These are phyloP conservation scores for Yamagishiella unicocca DNA, from an alignment of 139 green algal genomes.

Conservation along the genomic window DNA sequence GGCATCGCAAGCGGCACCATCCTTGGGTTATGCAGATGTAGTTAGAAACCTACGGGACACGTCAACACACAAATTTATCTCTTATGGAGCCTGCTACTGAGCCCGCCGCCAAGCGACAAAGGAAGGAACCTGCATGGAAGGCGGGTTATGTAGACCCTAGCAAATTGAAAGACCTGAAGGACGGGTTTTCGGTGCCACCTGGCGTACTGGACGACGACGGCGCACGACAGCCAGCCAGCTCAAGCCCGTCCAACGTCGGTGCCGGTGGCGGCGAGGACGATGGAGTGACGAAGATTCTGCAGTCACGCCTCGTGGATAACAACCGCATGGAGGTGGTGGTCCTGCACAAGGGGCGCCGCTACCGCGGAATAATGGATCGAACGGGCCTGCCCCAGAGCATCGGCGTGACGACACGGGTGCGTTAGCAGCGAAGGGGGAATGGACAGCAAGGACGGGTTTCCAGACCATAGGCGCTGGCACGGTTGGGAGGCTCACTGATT, in stretches of 20 bases:
- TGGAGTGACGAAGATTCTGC: not conserved
- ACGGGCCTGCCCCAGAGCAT: conserved; percentile 23
- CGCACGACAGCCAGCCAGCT: too few relatives aligned
- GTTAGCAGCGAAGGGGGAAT: too few relatives aligned
- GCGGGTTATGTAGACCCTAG: not conserved
- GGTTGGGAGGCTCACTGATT: too few relatives aligned
- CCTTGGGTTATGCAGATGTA: too few relatives aligned
- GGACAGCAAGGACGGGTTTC: too few relatives aligned
- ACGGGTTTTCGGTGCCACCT: not conserved
- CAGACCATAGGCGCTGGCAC: too few relatives aligned
- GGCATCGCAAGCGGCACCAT: too few relatives aligned
- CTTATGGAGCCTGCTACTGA: not conserved
- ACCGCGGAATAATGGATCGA: conserved; percentile 18
- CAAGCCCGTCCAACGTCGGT: not conserved
- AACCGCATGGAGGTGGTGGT: conserved; percentile 26
- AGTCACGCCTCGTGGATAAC: not conserved
- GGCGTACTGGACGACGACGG: not conserved
- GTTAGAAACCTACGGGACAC: not conserved
- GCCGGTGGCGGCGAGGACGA: not conserved
- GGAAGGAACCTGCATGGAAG: conserved; percentile 20
- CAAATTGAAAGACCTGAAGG: conserved; percentile 1
- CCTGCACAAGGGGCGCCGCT: conserved; percentile 1
- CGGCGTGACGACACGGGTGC: conserved; percentile 19
- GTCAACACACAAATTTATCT: not conserved
- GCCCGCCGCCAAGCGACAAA: conserved; percentile 15